Evolutionary conservation across 129 eudicot genomes (phyloP), one percentile per base, ranked within the genome.

Genomic region (Saposhnikovia divaricata): DNA sequence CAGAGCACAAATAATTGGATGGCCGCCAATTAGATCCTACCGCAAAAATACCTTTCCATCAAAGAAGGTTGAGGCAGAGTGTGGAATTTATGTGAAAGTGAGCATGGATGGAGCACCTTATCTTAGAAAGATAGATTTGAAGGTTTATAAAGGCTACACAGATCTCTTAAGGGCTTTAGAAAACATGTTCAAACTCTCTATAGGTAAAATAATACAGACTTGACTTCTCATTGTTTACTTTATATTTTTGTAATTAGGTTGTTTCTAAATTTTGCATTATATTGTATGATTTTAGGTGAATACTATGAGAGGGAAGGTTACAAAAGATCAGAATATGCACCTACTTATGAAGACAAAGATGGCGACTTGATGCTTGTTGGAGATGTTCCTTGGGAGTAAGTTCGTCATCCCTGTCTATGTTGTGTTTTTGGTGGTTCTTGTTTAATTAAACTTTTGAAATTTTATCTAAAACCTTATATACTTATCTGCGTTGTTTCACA

Each of bases 301-400:
- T n/a, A n/a, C n/a, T n/a, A n/a, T n/a, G n/a, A n/a, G n/a, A n/a
- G n/a, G n/a, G n/a, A n/a, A n/a, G 97, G 97, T 3, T 92, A 90
- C 82, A 90, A 90, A 75, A 96, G 96, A 50, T 87, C 94, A 42
- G 94, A 89, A 75, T 91, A 78, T 84, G 94, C 87, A 66, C 98
- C 98, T 70, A 90, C 96, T 47, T 93, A 93, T 85, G 90, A 93
- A 90, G 98, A 93, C 77, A 93, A 93, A 89, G 98, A 93, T 90
- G 96, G 98, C 77, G 96, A 93, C 73, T 93, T 87, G 96, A 92
- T 92, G 97, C 96, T 92, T 53, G 93, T 90, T 83, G 97, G 97
- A 66, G 97, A 92, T 89, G 97, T 92, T 81, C 97, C 97, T 74
- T 93, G 93, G 92, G 92, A 89, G 90, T 91, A 89, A 87, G 93